Evolutionary conservation across 192 early-diverging fungal species (phyloP), one percentile per base, ranked within the genome.

Genomic region (Coemansia sp.): DNA sequence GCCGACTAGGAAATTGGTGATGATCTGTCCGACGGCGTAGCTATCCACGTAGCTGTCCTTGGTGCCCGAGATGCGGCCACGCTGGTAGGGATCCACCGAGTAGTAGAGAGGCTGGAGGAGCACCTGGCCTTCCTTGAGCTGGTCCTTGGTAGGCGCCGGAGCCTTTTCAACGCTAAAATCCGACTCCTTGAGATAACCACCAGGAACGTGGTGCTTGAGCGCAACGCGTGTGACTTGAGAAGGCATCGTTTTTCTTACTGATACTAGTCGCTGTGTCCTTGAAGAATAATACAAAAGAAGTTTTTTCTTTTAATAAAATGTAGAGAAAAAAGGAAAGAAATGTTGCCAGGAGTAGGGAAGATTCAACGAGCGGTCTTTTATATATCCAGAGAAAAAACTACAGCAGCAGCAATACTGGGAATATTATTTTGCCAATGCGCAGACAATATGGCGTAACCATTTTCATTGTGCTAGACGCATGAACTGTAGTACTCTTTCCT

Each of bases 71-170:
- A 96, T 91, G 57, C 92, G 88, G 18, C 83, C 76, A 61, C 86
- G 79, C 88, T 90, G 88, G 75, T 93, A 93, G 4, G 90, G 92
- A 67, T 93, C 92, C 15, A 92, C 67, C 1, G 90, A 92, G 42
- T 91, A 59, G 70, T 83, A 90, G n/a, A 90, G 84, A 61, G 84
- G 85, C 38, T 86, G 87, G 5, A 92, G 23, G n/a, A 91, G 57
- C 0, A 73, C 66, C 52, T 79, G 67, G 48, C 53, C 45, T 3
- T 61, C 64, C 12, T 61, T 58, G 16, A 78, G 76, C 60, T 71
- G 65, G 19, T 64, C 66, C 19, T 57, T 67, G 43, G 56, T 65
- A 8, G 75, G 75, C 3, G 65, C 40, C 0, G 71, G 50, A 0
- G 6, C 26, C n/a, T 58, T 54, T 18, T 68, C 67, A 19, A 75